Evolutionary conservation across 352 stramenopile genomes (phyloP), one percentile per base, ranked within the genome.

Genomic region (Pythium angustatum): DNA sequence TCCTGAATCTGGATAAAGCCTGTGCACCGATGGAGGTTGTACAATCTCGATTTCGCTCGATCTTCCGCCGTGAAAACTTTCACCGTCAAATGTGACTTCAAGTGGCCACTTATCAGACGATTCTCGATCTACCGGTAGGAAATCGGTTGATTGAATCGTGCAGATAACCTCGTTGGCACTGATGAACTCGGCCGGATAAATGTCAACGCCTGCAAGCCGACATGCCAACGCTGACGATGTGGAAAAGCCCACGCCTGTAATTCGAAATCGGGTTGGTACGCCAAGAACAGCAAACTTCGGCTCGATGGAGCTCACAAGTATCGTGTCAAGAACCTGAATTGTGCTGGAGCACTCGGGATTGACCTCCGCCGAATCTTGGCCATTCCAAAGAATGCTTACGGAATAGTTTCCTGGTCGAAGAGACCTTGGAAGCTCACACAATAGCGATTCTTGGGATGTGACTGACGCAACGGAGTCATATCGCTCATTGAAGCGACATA

Each of bases 361-460:
- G 1, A n/a, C 44, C 24, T 17, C 24, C 17, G 51, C 48, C 14
- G 59, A 28, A 49, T 64, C 62, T 54, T 57, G 54, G 17, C 62
- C 62, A 26, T 69, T 69, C 62, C 62, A 69, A 24, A 69, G 0
- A 9, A 69, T 22, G 21, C 38, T 47, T 6, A 69, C 9, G 5
- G 48, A 54, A 30, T 69, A 41, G 28, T 60, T 60, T 10, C 62
- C 62, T 19, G 19, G 21, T 27, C 1, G 34, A 12, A 64, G 36
- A 12, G 27, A 19, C n/a, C 9, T 24, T 15, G 62, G 62, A 44
- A 28, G n/a, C 15, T 44, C 40, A 44, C 62, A 69, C 2, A 22
- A 28, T 3, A 69, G 21, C 2, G n/a, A 33, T 22, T 62, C 52
- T 21, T 28, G 26, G 5, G 62, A 69, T 1, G 43, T 55, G 9